These are phyloP conservation scores for Fraxinus dipetala DNA, from an alignment of 305 asterid species.

Conservation along the genomic window DNA sequence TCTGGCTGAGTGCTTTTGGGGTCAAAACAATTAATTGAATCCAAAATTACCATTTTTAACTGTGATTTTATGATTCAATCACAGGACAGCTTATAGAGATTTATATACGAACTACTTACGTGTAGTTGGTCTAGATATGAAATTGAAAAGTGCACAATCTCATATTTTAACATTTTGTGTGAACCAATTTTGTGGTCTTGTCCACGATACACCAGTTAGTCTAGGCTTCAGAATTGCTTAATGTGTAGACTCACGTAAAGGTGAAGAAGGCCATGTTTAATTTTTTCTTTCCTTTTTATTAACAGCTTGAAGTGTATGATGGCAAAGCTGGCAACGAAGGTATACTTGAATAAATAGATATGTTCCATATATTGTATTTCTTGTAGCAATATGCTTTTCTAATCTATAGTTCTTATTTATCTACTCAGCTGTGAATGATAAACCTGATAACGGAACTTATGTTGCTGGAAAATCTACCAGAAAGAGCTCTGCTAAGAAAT, in stretches of 20 bases:
- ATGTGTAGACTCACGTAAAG: not conserved
- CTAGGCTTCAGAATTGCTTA: not conserved
- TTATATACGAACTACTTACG: not conserved
- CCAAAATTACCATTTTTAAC: not conserved
- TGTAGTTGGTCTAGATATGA: not conserved
- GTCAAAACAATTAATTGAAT: not conserved
- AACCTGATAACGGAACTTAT: conserved; percentile 30
- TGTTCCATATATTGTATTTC: not conserved
- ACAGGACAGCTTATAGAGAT: not conserved
- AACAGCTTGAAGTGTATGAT: conserved; percentile 82
- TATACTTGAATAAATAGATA: conserved; percentile 22
- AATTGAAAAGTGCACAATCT: not conserved
- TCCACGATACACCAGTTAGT: not conserved
- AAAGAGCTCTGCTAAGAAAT: conserved; percentile 37
- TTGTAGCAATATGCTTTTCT: not conserved
- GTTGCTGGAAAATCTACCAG: conserved; percentile 38
- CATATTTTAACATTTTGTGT: not conserved
- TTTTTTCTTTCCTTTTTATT: conserved; percentile 21
- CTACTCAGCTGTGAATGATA: conserved; percentile 41
- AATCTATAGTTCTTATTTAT: conserved; percentile 16
- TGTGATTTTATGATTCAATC: not conserved
- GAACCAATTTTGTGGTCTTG: not conserved
- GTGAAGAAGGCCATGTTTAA: conserved; percentile 20
- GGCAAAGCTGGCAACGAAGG: conserved; percentile 85
- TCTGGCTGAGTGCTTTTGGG: not conserved